Conservation (phyloP, 2,329 filamentous ascomycete genomes). For the Pseudonectria foliicola region DNA sequence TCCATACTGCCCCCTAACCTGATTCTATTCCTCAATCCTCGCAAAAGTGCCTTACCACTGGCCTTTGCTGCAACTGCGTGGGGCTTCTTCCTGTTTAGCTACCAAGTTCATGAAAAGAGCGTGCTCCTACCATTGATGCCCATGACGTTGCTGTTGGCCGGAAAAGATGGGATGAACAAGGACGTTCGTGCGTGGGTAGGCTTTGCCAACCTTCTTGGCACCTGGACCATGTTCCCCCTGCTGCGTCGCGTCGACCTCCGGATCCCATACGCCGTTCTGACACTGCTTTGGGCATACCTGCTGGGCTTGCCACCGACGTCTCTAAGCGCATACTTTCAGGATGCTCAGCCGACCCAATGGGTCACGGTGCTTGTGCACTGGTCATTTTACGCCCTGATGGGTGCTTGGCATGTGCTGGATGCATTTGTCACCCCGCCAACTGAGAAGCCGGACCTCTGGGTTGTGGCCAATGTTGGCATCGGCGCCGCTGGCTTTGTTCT, state of each 20-base stretch:
- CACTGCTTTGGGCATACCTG: slow-evolving; percentile 84
- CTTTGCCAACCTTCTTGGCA: slow-evolving; percentile 85
- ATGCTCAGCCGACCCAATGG: slow-evolving; percentile 35
- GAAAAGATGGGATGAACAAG: slow-evolving; percentile 68
- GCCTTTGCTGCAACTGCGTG: slow-evolving; percentile 80
- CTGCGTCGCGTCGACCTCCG: slow-evolving; percentile 76
- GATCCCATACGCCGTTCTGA: slow-evolving; percentile 79
- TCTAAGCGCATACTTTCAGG: slow-evolving; percentile 58
- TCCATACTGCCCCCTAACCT: slow-evolving; percentile 74
- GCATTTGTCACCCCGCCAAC: slow-evolving; percentile 59
- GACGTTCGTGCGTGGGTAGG: slow-evolving; percentile 83
- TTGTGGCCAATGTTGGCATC: slow-evolving; percentile 81
- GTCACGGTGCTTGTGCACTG: slow-evolving; percentile 64
- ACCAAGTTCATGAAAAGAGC: slow-evolving; percentile 98
- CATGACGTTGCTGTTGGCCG: slow-evolving; percentile 81
- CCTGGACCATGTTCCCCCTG: slow-evolving; percentile 91
- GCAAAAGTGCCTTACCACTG: slow-evolving; percentile 68
- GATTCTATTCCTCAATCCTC: slow-evolving; percentile 71
- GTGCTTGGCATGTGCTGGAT: slow-evolving; percentile 73
- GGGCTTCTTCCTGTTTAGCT: slow-evolving; percentile 97
- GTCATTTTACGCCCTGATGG: slow-evolving; percentile 70
- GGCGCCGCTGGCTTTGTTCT: slow-evolving; percentile 79
- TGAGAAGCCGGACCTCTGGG: slow-evolving; percentile 87
- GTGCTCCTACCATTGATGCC: slow-evolving; percentile 86
- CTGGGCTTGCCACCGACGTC: slow-evolving; percentile 78